Evolutionary conservation across 768 basidiomycete genomes (phyloP), one percentile per base, ranked within the genome.

Genomic region (Pholiota microspora): DNA sequence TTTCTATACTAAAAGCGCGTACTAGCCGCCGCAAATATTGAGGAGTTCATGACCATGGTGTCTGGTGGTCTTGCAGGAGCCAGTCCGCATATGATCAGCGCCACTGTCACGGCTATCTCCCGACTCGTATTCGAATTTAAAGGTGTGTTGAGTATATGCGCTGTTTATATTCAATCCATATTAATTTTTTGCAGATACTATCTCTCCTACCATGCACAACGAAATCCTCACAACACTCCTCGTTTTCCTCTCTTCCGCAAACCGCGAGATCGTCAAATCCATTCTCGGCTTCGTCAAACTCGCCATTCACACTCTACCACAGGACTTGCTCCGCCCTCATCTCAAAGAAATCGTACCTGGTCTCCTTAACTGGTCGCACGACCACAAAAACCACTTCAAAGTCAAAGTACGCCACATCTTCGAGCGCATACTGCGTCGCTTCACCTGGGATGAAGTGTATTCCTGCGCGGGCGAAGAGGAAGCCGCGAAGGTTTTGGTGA

Each of bases 301-400:
- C 36, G 85, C 87, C 7, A 86, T 95, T 57, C 94, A 98, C 64
- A 88, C 92, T 0, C 79, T 98, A 23, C 80, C 94, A 0, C 61
- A 75, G 0, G 80, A 87, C 3, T 70, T 92, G 55, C 74, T 97
- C 42, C 80, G 79, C n/a, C 89, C 89, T 0, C 86, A 95, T 61
- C 77, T 99, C 7, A 76, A 78, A 23, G 77, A 77, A 21, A 77
- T 98, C 21, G 91, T 98, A 0, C 91, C 93, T 0, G 89, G 87
- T 0, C 78, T 99, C 10, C 76, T 98, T 29, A 79, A 78, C 44
- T 96, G 97, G 94, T 92, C 93, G 4, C 94, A 97, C 66, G 95
- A 98, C 65, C 96, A 98, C 73, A 96, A 96, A 69, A 98, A 98
- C 64, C 97, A 98, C 67, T 98, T 99, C 84, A 98, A 98, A 70